A percentile compares a stretch with the other conserved stretches of the same genome.
Conservation (phyloP, 306 rosid genomes). For the Dryas drummondii region DNA sequence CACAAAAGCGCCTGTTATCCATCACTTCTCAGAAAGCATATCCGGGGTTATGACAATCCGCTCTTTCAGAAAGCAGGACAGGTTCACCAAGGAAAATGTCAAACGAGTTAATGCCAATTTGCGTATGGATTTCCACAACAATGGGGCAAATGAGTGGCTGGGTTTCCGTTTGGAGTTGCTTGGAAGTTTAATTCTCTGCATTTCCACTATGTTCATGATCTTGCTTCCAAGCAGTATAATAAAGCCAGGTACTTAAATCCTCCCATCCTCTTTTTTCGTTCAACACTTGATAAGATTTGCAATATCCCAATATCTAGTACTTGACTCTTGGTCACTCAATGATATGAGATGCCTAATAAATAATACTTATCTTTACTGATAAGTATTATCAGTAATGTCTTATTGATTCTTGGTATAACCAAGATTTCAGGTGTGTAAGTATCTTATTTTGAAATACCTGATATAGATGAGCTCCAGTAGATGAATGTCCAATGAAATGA, state of each 20-base stretch:
- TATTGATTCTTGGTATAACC: neutral
- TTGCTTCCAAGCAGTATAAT: slow-evolving; percentile 74
- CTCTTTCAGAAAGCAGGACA: slow-evolving; percentile 53
- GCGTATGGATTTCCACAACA: slow-evolving; percentile 93
- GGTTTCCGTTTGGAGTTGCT: slow-evolving; percentile 88
- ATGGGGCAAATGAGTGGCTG: slow-evolving; percentile 89
- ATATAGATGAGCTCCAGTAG: neutral
- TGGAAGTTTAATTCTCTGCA: slow-evolving; percentile 72
- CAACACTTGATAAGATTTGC: neutral
- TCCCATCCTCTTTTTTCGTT: neutral
- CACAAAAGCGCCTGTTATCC: slow-evolving; percentile 94
- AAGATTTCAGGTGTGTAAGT: too few species aligned
- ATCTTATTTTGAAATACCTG: neutral
- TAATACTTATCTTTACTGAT: too few species aligned
- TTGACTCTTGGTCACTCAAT: too few species aligned
- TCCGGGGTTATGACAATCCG: slow-evolving; percentile 91
- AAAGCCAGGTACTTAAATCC: slow-evolving; percentile 67
- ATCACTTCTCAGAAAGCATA: slow-evolving; percentile 94
- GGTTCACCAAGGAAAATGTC: slow-evolving; percentile 58
- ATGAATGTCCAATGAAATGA: neutral
- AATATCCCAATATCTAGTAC: neutral
- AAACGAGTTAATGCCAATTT: slow-evolving; percentile 69
- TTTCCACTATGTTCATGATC: slow-evolving; percentile 85
- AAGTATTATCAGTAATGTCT: neutral
- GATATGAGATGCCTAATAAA: too few species aligned